These are phyloP conservation scores for Paramecium biaurelia DNA, from an alignment of 73 alveolate genomes.

Conservation along the genomic window DNA sequence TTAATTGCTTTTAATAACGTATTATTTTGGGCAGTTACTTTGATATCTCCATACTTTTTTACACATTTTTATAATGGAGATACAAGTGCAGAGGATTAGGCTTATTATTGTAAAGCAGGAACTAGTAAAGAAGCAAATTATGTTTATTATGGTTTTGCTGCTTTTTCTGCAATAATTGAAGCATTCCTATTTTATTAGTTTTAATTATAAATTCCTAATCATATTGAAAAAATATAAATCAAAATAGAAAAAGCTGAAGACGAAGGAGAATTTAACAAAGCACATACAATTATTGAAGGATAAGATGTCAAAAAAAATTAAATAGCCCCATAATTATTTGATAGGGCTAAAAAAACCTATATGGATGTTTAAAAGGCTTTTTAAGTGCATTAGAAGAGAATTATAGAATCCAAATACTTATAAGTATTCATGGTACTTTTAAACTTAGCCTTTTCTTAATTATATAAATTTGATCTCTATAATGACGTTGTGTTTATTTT, in stretches of 20 bases:
- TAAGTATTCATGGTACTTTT: not conserved
- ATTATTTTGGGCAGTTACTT: not conserved
- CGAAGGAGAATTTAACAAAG: not conserved
- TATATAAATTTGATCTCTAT: constrained; percentile 29
- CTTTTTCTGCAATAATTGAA: not conserved
- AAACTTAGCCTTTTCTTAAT: not conserved
- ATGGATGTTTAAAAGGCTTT: not conserved
- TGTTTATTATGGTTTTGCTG: constrained; percentile 15
- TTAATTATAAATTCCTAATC: not conserved
- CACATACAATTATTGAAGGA: not conserved
- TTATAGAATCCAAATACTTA: not conserved
- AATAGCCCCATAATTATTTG: not conserved
- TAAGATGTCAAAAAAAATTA: not conserved
- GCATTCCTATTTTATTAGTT: not conserved
- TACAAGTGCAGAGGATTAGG: not conserved
- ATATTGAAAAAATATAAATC: not conserved
- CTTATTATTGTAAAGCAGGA: not conserved
- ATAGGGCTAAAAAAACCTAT: not conserved
- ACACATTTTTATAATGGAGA: not conserved
- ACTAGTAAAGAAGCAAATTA: not conserved
- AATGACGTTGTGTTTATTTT: constrained; percentile 22
- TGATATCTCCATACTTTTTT: not conserved
- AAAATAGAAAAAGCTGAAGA: not conserved
- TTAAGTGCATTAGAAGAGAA: not conserved
- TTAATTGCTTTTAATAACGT: not conserved